Percentiles rank a stretch among this genome's conserved stretches.
Conservation (phyloP, 1,284 basidiomycete genomes). For the Boletus sp. region DNA sequence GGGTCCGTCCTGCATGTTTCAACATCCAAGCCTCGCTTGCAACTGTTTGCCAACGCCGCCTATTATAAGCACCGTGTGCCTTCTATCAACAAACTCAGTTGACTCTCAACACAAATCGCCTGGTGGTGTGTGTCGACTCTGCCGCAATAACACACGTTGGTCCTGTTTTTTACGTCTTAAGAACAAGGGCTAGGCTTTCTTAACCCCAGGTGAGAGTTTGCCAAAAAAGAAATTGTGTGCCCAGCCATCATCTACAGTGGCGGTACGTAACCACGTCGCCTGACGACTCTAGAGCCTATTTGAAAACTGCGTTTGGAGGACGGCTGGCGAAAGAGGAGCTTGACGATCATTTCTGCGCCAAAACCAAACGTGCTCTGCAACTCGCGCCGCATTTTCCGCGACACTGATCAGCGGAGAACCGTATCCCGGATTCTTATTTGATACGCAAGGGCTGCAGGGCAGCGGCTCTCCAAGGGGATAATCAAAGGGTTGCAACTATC, state of each 20-base stretch:
- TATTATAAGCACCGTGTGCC: not conserved
- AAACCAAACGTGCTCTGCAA: not conserved
- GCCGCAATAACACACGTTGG: constrained; percentile 3
- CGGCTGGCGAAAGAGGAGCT: not conserved
- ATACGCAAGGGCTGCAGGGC: not conserved
- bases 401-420: not conserved
- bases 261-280: not conserved
- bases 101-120: not conserved
- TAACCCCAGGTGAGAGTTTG: not conserved
- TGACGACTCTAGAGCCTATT: not conserved
- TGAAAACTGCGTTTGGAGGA: not conserved
- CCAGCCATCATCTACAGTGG: not conserved
- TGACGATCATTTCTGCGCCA: not conserved
- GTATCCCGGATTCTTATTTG: not conserved
- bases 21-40: constrained; percentile 7
- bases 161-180: constrained; percentile 2
- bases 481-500: not conserved
- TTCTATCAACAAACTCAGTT: not conserved
- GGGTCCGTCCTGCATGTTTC: constrained; percentile 7
- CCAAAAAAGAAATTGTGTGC: not conserved
- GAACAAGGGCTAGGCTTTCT: not conserved
- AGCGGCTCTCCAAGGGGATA: not conserved
- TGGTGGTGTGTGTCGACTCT: not conserved
- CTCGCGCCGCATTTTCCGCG: not conserved
- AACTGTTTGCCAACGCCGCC: not conserved